Conservation (phyloP, 2,329 filamentous ascomycete genomes). For the Cladosporium sp. region DNA sequence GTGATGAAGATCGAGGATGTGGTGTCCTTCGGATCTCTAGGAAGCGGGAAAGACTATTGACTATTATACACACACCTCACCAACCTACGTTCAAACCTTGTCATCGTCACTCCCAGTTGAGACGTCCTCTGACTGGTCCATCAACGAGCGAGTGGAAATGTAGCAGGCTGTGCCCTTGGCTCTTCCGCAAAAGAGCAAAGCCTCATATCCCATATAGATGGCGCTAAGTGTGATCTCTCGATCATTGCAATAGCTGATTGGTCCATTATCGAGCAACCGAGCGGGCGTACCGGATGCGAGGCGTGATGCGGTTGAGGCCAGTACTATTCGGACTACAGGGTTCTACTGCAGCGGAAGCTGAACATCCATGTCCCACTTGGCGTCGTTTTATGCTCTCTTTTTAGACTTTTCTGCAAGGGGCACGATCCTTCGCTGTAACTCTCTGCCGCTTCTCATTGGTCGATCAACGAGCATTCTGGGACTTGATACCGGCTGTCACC, state of each 20-base stretch:
- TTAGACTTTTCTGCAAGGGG: constrained; percentile 3
- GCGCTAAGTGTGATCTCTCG: not conserved
- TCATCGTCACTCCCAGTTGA: not conserved
- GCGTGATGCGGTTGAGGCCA: not conserved
- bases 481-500: not conserved
- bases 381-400: not conserved
- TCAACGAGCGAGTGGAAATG: constrained; percentile 4
- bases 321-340: too few relatives aligned
- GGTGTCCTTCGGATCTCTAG: too few relatives aligned
- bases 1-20: too few relatives aligned
- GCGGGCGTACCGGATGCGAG: not conserved
- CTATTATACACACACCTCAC: too few relatives aligned
- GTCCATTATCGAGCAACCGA: not conserved
- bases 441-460: not conserved
- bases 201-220: too few relatives aligned
- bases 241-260: not conserved
- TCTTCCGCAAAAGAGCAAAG: too few relatives aligned
- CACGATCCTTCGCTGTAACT: constrained; percentile 7
- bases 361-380: too few relatives aligned
- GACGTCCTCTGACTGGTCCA: constrained; percentile 3
- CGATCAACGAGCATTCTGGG: constrained; percentile 1
- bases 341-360: too few relatives aligned
- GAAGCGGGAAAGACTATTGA: too few relatives aligned
- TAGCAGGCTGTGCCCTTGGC: not conserved
- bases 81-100: too few relatives aligned